These are phyloP conservation scores for Danielia oregonensis DNA, from an alignment of 805 yeast genomes.

Conservation along the genomic window DNA sequence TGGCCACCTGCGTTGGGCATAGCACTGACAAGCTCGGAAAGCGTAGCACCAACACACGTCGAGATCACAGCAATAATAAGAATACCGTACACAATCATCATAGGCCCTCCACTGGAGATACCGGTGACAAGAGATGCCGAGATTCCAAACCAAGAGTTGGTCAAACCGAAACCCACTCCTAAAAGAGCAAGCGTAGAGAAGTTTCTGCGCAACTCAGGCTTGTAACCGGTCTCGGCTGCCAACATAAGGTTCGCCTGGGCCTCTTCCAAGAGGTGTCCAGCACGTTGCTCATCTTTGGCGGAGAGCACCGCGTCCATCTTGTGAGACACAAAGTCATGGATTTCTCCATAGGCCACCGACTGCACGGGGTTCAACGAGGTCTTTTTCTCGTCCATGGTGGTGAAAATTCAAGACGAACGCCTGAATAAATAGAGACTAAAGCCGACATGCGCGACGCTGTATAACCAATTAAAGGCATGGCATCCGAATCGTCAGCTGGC, in stretches of 20 bases:
- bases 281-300: conserved; percentile 2
- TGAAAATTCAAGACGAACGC: no score
- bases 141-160: conserved; percentile 61
- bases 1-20: conserved; percentile 60
- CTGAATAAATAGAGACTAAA: no score
- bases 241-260: conserved; percentile 23
- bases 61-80: conserved; percentile 47
- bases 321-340: conserved; percentile 3
- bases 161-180: conserved; percentile 59
- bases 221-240: conserved; percentile 28
- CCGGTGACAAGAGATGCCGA: conserved; percentile 54
- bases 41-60: conserved; percentile 44
- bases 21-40: conserved; percentile 52
- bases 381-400: conserved; percentile 2
- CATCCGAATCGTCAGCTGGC: no score
- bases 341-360: conserved; percentile 6
- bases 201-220: conserved; percentile 20
- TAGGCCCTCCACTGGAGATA: conserved; percentile 56
- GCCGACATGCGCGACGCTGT: no score
- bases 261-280: conserved; percentile 11
- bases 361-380: conserved; percentile 2
- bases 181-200: conserved; percentile 24
- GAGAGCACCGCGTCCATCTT: conserved; percentile 1
- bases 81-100: conserved; percentile 54
- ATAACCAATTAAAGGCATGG: no score